A percentile compares a stretch with the other conserved stretches of the same genome.
Evolutionary conservation across 768 basidiomycete species (phyloP).

Genomic region (Pholiota conissans): DNA sequence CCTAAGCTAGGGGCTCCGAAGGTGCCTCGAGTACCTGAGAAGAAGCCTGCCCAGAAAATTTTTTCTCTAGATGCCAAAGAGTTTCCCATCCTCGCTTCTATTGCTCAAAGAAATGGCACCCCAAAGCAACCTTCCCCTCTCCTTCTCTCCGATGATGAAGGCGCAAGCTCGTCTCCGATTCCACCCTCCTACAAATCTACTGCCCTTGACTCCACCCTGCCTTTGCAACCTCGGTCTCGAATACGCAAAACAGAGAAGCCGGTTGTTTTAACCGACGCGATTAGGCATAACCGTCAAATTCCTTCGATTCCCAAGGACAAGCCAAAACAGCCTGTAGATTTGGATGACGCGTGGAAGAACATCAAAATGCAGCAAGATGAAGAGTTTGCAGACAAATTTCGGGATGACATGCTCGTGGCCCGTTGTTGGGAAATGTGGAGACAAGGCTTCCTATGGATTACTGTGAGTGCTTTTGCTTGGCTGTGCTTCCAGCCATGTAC

Average conservation of each 20-base stretch:
- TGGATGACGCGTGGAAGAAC: constrained; percentile 79
- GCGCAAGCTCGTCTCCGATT: constrained; percentile 15
- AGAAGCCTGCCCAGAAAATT: not conserved
- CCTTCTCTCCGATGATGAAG: constrained; percentile 18
- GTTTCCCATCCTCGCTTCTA: constrained; percentile 7
- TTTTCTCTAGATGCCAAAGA: constrained; percentile 7
- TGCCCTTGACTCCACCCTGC: constrained; percentile 8
- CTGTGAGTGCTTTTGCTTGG: constrained; percentile 45
- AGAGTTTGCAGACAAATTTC: constrained; percentile 67
- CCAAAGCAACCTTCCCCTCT: constrained; percentile 2
- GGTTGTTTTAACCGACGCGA: not conserved
- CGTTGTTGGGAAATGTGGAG: constrained; percentile 79
- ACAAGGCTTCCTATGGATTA: constrained; percentile 69
- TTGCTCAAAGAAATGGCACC: constrained; percentile 4
- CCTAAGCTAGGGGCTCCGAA: not conserved
- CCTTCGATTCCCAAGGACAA: constrained; percentile 34
- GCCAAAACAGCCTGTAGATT: constrained; percentile 56
- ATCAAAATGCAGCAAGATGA: constrained; percentile 72
- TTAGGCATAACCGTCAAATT: not conserved
- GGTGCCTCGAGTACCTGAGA: not conserved
- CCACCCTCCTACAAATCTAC: constrained; percentile 26
- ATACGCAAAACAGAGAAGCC: not conserved
- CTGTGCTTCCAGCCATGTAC: constrained; percentile 6
- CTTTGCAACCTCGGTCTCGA: not conserved
- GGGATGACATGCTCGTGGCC: constrained; percentile 60